These are phyloP conservation scores for Scedosporium minutisporum DNA, from an alignment of 2,329 filamentous ascomycete species.

Conservation along the genomic window DNA sequence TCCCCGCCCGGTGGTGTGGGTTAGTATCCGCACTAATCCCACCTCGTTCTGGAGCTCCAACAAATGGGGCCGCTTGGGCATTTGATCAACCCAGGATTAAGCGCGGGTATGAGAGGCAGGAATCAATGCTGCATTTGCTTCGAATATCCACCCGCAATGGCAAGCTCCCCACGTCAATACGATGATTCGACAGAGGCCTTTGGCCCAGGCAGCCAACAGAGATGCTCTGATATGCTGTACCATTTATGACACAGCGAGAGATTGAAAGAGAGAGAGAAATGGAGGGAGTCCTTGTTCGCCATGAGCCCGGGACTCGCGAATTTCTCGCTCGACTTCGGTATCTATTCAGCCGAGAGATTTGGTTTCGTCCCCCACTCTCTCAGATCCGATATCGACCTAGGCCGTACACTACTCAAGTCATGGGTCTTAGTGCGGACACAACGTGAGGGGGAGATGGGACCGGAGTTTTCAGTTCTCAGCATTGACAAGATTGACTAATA, in stretches of 20 bases:
- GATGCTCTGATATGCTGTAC: background rate
- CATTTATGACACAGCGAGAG: background rate
- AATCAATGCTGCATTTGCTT: background rate
- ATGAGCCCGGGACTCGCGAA: no score
- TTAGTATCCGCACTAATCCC: background rate
- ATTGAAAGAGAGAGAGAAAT: background rate
- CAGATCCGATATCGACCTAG: background rate
- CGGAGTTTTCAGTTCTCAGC: no score
- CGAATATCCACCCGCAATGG: background rate
- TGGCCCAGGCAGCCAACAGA: background rate
- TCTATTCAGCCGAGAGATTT: background rate
- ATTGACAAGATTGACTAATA: no score
- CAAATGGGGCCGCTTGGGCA: background rate
- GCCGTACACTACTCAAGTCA: no score
- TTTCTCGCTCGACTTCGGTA: background rate
- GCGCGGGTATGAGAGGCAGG: background rate
- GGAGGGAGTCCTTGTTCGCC: background rate
- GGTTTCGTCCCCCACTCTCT: background rate
- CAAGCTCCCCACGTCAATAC: background rate
- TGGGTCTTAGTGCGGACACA: no score
- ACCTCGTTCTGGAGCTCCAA: background rate
- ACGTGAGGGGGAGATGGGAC: no score
- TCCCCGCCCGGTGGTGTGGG: background rate
- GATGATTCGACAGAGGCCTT: background rate
- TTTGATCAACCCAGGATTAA: background rate